phyloP scores from a whole-genome alignment of 208 protist genomes.

The Leishmania major region DNA sequence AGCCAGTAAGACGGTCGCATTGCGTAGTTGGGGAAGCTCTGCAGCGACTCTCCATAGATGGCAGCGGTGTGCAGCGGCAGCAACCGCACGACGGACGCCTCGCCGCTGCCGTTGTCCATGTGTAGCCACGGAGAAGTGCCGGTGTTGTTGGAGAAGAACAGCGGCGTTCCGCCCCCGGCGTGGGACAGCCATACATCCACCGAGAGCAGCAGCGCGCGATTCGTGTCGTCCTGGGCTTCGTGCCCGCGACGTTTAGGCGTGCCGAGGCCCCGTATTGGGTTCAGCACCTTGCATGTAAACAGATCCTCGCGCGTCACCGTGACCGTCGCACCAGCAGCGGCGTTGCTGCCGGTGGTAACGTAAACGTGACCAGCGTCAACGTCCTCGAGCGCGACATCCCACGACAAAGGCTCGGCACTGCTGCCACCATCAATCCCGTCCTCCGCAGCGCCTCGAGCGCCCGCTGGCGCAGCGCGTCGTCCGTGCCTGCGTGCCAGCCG shows the following conservation, averaged over 20 bases:
- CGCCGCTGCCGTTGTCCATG: neutral
- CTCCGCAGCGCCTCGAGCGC: neutral
- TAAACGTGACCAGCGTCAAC: slow-evolving; percentile 11
- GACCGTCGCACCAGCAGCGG: too few species aligned
- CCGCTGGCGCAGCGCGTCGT: neutral
- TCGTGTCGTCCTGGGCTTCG: neutral
- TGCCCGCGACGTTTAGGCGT: neutral
- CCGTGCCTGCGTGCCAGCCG: neutral
- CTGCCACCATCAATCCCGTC: neutral
- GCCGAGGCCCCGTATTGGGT: neutral
- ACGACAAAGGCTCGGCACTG: slow-evolving; percentile 3
- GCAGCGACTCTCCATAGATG: slow-evolving; percentile 19
- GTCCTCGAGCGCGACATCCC: slow-evolving; percentile 20
- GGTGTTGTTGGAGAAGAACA: slow-evolving; percentile 4
- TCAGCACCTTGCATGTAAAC: slow-evolving; percentile 19
- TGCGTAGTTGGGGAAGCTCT: slow-evolving; percentile 17
- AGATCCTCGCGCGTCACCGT: slow-evolving; percentile 10
- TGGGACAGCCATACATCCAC: slow-evolving; percentile 23
- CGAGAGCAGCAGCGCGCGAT: slow-evolving; percentile 16
- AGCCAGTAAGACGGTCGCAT: slow-evolving; percentile 9
- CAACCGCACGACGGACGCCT: slow-evolving; percentile 1
- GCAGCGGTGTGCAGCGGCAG: slow-evolving; percentile 22
- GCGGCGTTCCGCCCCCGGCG: neutral
- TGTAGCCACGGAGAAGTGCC: neutral
- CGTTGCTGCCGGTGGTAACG: neutral